Conservation (phyloP, 2,329 filamentous ascomycete species). For the Arthrinium puccinioides region DNA sequence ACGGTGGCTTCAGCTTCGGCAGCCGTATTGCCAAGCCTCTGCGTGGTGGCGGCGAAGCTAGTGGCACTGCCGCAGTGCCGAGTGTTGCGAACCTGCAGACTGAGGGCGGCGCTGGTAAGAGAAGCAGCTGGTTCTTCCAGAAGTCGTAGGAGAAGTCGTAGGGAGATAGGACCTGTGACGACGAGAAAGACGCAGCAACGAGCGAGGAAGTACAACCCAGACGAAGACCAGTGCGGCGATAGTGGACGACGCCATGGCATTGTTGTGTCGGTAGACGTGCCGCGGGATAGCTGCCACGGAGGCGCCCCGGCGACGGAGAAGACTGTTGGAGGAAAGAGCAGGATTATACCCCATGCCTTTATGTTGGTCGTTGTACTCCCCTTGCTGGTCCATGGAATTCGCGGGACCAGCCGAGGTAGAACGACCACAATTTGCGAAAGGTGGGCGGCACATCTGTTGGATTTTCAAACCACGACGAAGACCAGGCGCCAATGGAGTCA, state of each 20-base stretch:
- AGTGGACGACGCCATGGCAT: no score
- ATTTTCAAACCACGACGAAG: conserved; percentile 1
- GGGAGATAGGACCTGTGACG: not conserved
- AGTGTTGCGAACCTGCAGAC: conserved; percentile 53
- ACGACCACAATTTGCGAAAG: not conserved
- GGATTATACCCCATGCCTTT: no score
- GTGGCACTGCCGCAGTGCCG: conserved; percentile 39
- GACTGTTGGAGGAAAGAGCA: no score
- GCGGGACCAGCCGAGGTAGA: conserved; percentile 1
- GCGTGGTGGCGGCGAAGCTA: conserved; percentile 51
- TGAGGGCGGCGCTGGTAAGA: conserved; percentile 48
- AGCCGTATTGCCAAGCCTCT: conserved; percentile 64
- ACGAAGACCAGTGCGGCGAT: no score
- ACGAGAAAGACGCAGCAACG: no score
- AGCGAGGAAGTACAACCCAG: no score
- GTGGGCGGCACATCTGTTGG: conserved; percentile 1
- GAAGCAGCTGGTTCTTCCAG: conserved; percentile 70
- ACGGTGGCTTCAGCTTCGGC: conserved; percentile 65
- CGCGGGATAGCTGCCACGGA: no score
- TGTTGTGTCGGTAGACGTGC: no score
- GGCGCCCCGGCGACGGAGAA: no score
- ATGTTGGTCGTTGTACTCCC: no score
- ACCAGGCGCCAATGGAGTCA: conserved; percentile 2
- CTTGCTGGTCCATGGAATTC: no score
- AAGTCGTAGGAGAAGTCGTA: conserved; percentile 33